These are phyloP conservation scores for Candida ovalis DNA, from an alignment of 805 yeast genomes.

Conservation along the genomic window DNA sequence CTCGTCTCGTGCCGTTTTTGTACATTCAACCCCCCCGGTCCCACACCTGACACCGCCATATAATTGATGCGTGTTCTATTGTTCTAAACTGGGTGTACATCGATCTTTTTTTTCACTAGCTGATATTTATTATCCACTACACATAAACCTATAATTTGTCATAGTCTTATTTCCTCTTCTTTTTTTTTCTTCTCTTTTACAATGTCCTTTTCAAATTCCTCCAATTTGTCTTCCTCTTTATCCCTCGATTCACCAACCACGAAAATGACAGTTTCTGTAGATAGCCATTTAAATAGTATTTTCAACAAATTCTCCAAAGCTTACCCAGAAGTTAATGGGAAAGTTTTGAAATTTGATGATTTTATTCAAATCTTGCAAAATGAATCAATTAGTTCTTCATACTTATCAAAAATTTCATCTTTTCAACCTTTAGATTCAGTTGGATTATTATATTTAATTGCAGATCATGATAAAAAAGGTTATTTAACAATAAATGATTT, in stretches of 20 bases:
- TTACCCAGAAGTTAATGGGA: conserved; percentile 29
- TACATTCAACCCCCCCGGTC: background rate
- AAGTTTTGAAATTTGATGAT: conserved; percentile 36
- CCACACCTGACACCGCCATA: background rate
- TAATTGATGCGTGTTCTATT: background rate
- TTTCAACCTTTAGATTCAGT: conserved; percentile 52
- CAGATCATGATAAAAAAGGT: conserved; percentile 73
- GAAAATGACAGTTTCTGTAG: conserved; percentile 8
- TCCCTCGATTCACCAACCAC: background rate
- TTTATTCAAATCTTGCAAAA: conserved; percentile 37
- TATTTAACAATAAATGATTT: conserved; percentile 56
- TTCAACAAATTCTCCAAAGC: conserved; percentile 40
- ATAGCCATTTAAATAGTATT: conserved; percentile 30
- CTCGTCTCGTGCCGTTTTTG: background rate
- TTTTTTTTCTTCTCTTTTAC: background rate
- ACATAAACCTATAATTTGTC: no score
- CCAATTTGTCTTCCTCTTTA: background rate
- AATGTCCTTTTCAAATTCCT: background rate
- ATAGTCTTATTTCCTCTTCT: background rate
- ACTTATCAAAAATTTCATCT: conserved; percentile 21
- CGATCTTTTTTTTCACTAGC: no score
- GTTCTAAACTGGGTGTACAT: background rate
- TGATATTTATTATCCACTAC: no score
- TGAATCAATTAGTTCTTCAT: conserved; percentile 21
- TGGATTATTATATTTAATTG: conserved; percentile 73